phyloP scores from a whole-genome alignment of 108 stramenopile genomes.

The Craspedostauros australis region DNA sequence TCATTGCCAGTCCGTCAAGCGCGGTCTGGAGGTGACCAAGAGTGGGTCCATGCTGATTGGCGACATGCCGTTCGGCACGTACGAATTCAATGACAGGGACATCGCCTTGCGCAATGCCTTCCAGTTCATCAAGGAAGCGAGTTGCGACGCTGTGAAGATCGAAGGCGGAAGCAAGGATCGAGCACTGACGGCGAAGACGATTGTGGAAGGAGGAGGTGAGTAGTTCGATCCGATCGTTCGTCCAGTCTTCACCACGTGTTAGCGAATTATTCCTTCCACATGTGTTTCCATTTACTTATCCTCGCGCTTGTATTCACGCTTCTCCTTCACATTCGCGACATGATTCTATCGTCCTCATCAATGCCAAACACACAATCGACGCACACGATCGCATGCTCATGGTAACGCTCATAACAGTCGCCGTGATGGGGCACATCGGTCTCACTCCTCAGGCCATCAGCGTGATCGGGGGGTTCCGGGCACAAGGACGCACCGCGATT shows the following conservation, averaged over 20 bases:
- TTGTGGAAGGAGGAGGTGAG: constrained; percentile 89
- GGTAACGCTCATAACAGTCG: too few species aligned
- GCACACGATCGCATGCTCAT: too few species aligned
- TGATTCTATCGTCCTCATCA: too few species aligned
- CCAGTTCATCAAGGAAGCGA: constrained; percentile 86
- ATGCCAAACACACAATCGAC: too few species aligned
- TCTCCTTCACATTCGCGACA: too few species aligned
- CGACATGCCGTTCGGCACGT: constrained; percentile 98
- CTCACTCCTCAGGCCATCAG: constrained; percentile 95
- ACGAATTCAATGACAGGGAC: constrained; percentile 86
- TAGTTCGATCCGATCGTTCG: neutral
- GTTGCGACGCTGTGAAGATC: constrained; percentile 90
- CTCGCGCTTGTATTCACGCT: too few species aligned
- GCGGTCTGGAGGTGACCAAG: constrained; percentile 46
- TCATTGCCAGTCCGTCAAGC: constrained; percentile 88
- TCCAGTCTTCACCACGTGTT: too few species aligned
- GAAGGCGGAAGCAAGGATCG: constrained; percentile 79
- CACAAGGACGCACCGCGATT: constrained; percentile 92
- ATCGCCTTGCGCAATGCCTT: constrained; percentile 83
- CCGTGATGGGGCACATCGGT: constrained; percentile 98
- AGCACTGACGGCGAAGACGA: constrained; percentile 64
- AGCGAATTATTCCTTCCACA: too few species aligned
- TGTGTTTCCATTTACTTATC: too few species aligned
- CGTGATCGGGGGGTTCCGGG: constrained; percentile 95
- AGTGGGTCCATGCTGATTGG: constrained; percentile 75